Conservation (phyloP, 306 rosid species). For the Acacia melanoxylon region DNA sequence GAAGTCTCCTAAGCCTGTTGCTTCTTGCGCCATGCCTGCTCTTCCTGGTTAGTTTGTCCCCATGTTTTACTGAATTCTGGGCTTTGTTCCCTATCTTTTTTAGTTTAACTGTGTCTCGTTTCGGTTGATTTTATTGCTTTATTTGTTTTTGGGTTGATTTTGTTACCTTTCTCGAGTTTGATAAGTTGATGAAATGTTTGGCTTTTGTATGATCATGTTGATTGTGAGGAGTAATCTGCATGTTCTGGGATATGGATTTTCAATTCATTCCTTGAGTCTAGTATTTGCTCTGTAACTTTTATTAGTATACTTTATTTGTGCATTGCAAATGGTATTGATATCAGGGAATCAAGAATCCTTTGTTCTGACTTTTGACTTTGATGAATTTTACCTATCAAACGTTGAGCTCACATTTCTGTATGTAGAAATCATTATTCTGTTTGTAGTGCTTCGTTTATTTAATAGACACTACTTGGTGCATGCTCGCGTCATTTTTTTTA, state of each 20-base stretch:
- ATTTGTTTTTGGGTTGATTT: not conserved
- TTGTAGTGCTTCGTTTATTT: not conserved
- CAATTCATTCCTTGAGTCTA: not conserved
- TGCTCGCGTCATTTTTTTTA: not conserved
- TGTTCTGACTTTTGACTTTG: not conserved
- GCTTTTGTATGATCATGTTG: not conserved
- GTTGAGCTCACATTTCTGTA: not conserved
- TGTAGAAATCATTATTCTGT: not conserved
- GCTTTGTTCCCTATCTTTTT: not conserved
- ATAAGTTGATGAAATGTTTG: not conserved
- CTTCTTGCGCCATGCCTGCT: constrained; percentile 99
- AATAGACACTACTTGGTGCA: not conserved
- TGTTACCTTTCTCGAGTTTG: not conserved
- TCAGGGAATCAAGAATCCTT: not conserved
- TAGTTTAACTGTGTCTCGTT: not conserved
- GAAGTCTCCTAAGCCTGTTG: constrained; percentile 99
- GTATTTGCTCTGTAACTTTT: not conserved
- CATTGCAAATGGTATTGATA: constrained; percentile 2
- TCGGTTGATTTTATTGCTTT: not conserved
- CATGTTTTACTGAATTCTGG: not conserved
- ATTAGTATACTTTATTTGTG: not conserved
- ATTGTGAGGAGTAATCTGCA: not conserved
- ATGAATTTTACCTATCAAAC: not conserved
- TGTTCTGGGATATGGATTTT: not conserved
- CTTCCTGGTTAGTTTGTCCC: constrained; percentile 65